phyloP scores from a whole-genome alignment of 2,329 filamentous ascomycete species.

The Penicillium sp. region DNA sequence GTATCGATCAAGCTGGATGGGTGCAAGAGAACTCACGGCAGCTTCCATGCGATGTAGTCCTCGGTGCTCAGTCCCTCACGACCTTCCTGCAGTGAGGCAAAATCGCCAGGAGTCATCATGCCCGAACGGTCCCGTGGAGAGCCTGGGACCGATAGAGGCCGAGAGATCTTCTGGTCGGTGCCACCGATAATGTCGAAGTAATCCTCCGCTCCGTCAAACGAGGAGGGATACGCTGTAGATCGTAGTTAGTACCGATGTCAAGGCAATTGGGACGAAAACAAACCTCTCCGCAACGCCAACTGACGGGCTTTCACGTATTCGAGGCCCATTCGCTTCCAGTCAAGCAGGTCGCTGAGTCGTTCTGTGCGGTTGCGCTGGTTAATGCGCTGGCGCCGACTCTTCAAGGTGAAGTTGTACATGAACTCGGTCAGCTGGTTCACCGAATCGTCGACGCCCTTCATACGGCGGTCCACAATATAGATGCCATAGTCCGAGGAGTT shows the following conservation, averaged over 20 bases:
- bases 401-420: constrained; percentile 92
- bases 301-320: constrained; percentile 98
- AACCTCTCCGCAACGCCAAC: constrained; percentile 73
- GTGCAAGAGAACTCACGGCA: constrained; percentile 69
- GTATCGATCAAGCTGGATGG: constrained; percentile 1
- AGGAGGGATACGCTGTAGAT: constrained; percentile 71
- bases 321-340: constrained; percentile 99
- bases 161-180: constrained; percentile 90
- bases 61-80: constrained; percentile 90
- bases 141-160: constrained; percentile 89
- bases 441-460: constrained; percentile 94
- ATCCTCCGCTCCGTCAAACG: constrained; percentile 72
- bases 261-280: not conserved
- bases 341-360: constrained; percentile 85
- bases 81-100: constrained; percentile 92
- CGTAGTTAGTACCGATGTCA: constrained; percentile 14
- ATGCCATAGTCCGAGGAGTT: constrained; percentile 98
- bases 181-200: constrained; percentile 89
- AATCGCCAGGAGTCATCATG: constrained; percentile 99
- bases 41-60: constrained; percentile 96
- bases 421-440: constrained; percentile 88
- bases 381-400: constrained; percentile 94
- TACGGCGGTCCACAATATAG: constrained; percentile 94
- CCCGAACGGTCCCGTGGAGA: constrained; percentile 86
- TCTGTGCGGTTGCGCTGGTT: constrained; percentile 98